These are phyloP conservation scores for Macrocybe sp. DNA, from an alignment of 1,284 basidiomycete species.

Conservation along the genomic window DNA sequence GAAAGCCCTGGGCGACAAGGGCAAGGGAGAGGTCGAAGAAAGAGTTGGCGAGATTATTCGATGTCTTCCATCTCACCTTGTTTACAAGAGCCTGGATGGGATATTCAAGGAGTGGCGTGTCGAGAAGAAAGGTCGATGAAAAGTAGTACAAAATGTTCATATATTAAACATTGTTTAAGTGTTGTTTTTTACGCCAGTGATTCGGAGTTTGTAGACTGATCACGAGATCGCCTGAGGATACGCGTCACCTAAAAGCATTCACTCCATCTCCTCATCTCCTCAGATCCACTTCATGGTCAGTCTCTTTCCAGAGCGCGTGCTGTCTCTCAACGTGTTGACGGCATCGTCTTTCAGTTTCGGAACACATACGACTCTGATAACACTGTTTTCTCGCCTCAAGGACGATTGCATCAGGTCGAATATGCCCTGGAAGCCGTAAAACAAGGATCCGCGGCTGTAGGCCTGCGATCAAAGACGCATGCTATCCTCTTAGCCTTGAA, in stretches of 20 bases:
- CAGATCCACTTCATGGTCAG: slow-evolving; percentile 7
- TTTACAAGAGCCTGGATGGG: slow-evolving; percentile 87
- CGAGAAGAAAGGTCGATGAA: slow-evolving; percentile 64
- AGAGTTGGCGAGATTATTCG: slow-evolving; percentile 86
- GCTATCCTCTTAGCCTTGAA: slow-evolving; percentile 92
- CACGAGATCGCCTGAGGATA: slow-evolving; percentile 8
- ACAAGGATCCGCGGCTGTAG: slow-evolving; percentile 98
- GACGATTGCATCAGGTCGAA: slow-evolving; percentile 92
- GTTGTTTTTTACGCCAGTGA: background rate
- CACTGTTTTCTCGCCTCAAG: slow-evolving; percentile 93
- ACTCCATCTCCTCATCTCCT: slow-evolving; percentile 10
- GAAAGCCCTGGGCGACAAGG: slow-evolving; percentile 63
- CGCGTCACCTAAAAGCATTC: slow-evolving; percentile 29
- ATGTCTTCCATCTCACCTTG: slow-evolving; percentile 76
- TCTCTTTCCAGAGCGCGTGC: slow-evolving; percentile 12
- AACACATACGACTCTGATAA: slow-evolving; percentile 97
- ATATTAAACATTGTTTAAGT: background rate
- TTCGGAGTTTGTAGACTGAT: slow-evolving; percentile 1
- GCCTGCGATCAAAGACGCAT: slow-evolving; percentile 93
- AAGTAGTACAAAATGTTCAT: background rate
- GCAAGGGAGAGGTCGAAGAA: slow-evolving; percentile 68
- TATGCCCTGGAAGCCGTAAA: slow-evolving; percentile 99
- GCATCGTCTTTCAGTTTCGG: slow-evolving; percentile 59
- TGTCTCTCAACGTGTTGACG: slow-evolving; percentile 13
- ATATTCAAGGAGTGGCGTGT: slow-evolving; percentile 90